Conservation (phyloP, 768 basidiomycete species). For the Xerocomellus intermedius region DNA sequence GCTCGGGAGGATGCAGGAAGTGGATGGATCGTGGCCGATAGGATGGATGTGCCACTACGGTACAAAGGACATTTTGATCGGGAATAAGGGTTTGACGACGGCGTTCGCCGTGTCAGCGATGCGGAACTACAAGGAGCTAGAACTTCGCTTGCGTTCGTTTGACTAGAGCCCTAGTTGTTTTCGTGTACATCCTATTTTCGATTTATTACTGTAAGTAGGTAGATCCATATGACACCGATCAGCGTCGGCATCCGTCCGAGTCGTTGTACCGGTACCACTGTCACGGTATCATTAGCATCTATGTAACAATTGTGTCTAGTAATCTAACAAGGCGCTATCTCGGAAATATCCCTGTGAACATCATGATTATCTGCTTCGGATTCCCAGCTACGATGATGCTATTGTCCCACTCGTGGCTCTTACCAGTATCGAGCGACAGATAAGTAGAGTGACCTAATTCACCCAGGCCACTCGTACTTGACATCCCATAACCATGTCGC, state of each 20-base stretch:
- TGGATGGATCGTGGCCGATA: constrained; percentile 21
- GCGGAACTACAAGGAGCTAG: constrained; percentile 8
- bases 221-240: no score
- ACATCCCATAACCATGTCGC: constrained; percentile 31
- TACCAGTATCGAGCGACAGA: background rate
- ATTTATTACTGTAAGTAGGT: no score
- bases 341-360: no score
- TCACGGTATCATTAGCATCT: no score
- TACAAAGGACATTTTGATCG: constrained; percentile 2
- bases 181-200: background rate
- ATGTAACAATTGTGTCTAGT: no score
- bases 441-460: background rate
- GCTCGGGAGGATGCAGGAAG: constrained; percentile 17
- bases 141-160: constrained; percentile 12
- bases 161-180: constrained; percentile 2
- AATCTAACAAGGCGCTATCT: no score
- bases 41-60: constrained; percentile 20
- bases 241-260: no score
- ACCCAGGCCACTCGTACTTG: background rate
- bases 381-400: no score
- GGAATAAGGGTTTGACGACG: constrained; percentile 23
- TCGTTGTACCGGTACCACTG: no score
- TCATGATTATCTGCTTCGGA: no score
- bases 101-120: constrained; percentile 22
- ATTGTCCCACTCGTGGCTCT: no score